Evolutionary conservation across 345 rosid species (phyloP), one percentile per base, ranked within the genome.

Genomic region (Gossypium rotundifolium): DNA sequence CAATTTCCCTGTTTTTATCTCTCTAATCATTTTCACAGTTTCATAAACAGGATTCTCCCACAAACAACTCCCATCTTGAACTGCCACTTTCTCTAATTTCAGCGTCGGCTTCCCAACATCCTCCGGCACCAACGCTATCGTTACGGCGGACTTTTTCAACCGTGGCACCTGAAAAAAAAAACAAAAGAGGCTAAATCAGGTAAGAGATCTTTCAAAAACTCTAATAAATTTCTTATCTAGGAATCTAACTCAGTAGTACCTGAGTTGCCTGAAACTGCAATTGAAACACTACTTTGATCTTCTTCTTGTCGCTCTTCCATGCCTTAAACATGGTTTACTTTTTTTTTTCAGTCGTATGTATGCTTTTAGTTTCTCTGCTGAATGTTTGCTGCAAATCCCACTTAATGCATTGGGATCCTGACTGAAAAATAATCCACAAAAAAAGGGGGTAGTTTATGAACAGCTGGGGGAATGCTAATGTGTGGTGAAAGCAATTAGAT

Each of bases 261-360:
- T 96, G 97, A 79, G 98, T 93, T 38, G 89, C 97, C 83, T 89
- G 99, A 79, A 96, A 93, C 87, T 89, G 94, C 81, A 96, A 81
- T 81, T 83, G 87, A 88, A 93, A 91, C 64, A 93, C 90, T 46
- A 86, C 85, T 82, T 93, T 96, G 96, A 93, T 84, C 89, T 89
- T 93, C 83, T 82, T 88, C 96, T 89, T 91, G 83, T 90, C 90
- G 78, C 86, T 89, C 81, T 90, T 84, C 97, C 98, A 89, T 75
- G 99, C 81, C 89, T 87, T 87, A 75, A 96, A 96, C 99, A 96
- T 88, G 68, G 79, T 81, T 82, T 10, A 33, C 40, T 33, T 1
- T 33, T 5, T 33, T 33, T 33, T 33, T 33, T 33, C 74, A 77
- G 70, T 69, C 68, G 57, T 70, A 65, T 40, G 10, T 71, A 76